Conservation (phyloP, 2,329 filamentous ascomycete species). For the Calonectria pteridis region DNA sequence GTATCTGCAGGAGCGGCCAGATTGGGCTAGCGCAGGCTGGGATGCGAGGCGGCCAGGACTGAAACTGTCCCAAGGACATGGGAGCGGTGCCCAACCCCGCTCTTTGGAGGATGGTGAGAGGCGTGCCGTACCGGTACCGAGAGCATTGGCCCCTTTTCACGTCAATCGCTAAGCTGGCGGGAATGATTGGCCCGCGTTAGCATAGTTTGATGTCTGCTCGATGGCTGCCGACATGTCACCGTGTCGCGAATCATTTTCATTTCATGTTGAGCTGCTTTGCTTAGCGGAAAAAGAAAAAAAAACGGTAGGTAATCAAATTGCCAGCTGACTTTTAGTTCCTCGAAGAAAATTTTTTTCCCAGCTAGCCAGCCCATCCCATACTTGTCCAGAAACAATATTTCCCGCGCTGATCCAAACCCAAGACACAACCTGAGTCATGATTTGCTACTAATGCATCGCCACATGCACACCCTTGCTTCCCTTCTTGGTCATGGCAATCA, state of each 20-base stretch:
- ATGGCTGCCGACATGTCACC: background rate
- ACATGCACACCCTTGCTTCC: conserved; percentile 16
- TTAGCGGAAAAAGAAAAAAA: too few relatives aligned
- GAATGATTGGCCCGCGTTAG: background rate
- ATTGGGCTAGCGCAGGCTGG: background rate
- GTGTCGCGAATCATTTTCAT: background rate
- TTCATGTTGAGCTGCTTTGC: background rate
- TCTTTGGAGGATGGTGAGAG: background rate
- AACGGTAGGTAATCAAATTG: background rate
- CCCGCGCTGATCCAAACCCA: background rate
- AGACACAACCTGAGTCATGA: background rate
- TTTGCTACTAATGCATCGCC: background rate
- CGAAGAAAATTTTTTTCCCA: background rate
- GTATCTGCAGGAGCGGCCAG: background rate
- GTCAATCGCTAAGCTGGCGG: background rate
- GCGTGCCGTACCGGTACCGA: background rate
- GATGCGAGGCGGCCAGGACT: background rate
- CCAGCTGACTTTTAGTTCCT: background rate
- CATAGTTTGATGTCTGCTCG: background rate
- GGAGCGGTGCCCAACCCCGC: background rate
- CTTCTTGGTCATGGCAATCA: conserved; percentile 15
- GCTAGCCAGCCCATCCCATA: background rate
- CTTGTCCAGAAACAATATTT: background rate
- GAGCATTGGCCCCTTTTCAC: background rate
- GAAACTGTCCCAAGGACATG: conserved; percentile 1